A percentile compares a stretch with the other conserved stretches of the same genome.
Conservation (phyloP, 768 basidiomycete genomes). For the Amanita molliuscula region DNA sequence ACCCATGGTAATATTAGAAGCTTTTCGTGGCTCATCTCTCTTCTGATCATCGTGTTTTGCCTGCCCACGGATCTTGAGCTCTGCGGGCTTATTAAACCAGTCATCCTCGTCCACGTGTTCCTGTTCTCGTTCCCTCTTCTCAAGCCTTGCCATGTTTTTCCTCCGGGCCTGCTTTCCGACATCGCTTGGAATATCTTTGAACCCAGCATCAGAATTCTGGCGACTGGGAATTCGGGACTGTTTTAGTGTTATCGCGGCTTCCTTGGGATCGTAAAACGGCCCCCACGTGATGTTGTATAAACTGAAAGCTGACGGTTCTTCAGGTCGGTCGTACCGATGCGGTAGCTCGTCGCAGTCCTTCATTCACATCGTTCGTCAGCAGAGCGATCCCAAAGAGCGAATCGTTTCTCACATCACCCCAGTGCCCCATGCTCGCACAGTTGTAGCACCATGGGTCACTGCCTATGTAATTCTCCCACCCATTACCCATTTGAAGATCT, state of each 20-base stretch:
- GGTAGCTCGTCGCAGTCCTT: conserved; percentile 52
- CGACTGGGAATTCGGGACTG: conserved; percentile 26
- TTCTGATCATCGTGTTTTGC: conserved; percentile 8
- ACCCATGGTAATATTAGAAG: conserved; percentile 22
- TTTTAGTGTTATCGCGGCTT: conserved; percentile 16
- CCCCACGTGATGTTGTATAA: conserved; percentile 47
- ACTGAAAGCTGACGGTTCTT: conserved; percentile 62
- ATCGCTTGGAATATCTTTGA: conserved; percentile 35
- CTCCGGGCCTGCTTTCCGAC: conserved; percentile 58
- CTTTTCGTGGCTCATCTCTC: conserved; percentile 14
- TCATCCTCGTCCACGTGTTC: conserved; percentile 48
- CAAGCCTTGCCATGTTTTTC: conserved; percentile 48
- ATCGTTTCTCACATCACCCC: conserved; percentile 58
- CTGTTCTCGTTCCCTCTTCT: conserved; percentile 33
- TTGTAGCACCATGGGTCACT: conserved; percentile 75
- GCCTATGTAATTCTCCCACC: conserved; percentile 73
- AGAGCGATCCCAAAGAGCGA: background rate
- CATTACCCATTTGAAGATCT: conserved; percentile 43
- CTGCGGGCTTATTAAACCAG: conserved; percentile 47
- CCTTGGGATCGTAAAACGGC: conserved; percentile 48
- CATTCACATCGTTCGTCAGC: background rate
- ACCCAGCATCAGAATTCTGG: conserved; percentile 40
- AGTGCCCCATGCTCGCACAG: conserved; percentile 63
- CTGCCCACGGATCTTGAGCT: conserved; percentile 16
- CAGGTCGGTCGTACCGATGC: conserved; percentile 28